These are phyloP conservation scores for Saccharomyces hybrid DNA, from an alignment of 1,139 yeast genomes.

Conservation along the genomic window DNA sequence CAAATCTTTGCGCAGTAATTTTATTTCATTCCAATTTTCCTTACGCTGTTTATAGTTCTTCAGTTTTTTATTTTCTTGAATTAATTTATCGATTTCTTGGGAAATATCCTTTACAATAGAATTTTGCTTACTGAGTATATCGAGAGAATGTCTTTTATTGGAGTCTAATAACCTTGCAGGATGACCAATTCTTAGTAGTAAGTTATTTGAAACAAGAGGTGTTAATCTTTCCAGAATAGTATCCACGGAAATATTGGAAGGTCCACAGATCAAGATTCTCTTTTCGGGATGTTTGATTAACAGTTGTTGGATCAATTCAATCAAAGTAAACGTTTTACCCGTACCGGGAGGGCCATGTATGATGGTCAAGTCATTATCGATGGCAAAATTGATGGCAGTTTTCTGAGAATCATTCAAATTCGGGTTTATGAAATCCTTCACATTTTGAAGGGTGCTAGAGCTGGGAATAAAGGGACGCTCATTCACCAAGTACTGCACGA, in stretches of 20 bases:
- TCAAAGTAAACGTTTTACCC: constrained; percentile 75
- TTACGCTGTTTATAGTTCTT: constrained; percentile 58
- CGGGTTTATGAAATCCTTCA: constrained; percentile 38
- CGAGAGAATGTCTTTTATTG: constrained; percentile 68
- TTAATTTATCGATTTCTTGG: constrained; percentile 57
- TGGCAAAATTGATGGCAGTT: constrained; percentile 47
- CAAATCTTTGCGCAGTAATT: constrained; percentile 61
- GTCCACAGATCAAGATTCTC: constrained; percentile 83
- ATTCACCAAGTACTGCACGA: constrained; percentile 25
- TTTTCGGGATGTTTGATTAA: constrained; percentile 44
- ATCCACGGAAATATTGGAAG: constrained; percentile 92
- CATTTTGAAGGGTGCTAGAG: constrained; percentile 8
- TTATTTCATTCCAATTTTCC: constrained; percentile 62
- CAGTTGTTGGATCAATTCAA: constrained; percentile 77
- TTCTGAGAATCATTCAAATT: constrained; percentile 67
- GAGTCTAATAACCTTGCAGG: constrained; percentile 73
- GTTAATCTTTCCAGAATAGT: constrained; percentile 76
- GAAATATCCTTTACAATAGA: constrained; percentile 61
- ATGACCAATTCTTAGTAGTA: constrained; percentile 78
- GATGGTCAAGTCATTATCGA: constrained; percentile 45
- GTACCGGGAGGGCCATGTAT: constrained; percentile 80
- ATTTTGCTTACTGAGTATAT: constrained; percentile 51
- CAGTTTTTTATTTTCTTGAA: constrained; percentile 55
- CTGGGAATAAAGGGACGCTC: constrained; percentile 11
- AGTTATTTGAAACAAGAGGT: constrained; percentile 41